Conservation (phyloP, 495 filamentous ascomycete species). For the Neurospora cerealis region DNA sequence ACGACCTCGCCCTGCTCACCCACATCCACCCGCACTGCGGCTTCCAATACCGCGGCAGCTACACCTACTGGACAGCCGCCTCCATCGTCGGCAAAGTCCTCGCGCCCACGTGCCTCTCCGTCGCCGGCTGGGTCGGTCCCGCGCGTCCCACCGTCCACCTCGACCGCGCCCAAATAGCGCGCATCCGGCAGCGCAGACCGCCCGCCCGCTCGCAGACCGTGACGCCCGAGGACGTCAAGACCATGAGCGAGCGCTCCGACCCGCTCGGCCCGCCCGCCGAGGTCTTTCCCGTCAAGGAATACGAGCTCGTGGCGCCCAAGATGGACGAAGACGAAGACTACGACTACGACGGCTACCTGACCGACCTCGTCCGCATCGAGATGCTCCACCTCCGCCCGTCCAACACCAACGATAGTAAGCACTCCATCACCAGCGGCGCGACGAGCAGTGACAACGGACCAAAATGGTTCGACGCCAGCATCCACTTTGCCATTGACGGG, state of each 20-base stretch:
- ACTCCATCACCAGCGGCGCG: neutral
- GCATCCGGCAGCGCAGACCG: slow-evolving; percentile 44
- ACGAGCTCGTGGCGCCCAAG: slow-evolving; percentile 43
- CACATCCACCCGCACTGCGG: slow-evolving; percentile 53
- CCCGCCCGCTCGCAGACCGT: slow-evolving; percentile 23
- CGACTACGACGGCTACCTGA: slow-evolving; percentile 25
- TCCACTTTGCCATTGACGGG: slow-evolving; percentile 58
- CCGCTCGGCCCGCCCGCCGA: slow-evolving; percentile 51
- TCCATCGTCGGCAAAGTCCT: slow-evolving; percentile 69
- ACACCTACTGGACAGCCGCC: slow-evolving; percentile 60
- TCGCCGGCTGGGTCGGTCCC: slow-evolving; percentile 62
- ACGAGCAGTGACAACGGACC: slow-evolving; percentile 17
- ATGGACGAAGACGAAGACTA: slow-evolving; percentile 32
- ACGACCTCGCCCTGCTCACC: slow-evolving; percentile 49
- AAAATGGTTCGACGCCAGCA: slow-evolving; percentile 48
- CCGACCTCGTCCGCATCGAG: slow-evolving; percentile 54
- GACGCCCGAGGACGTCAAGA: slow-evolving; percentile 42
- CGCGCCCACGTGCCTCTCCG: slow-evolving; percentile 59
- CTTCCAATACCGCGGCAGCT: slow-evolving; percentile 58
- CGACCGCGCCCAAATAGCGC: slow-evolving; percentile 49
- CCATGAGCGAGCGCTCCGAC: slow-evolving; percentile 51
- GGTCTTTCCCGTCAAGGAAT: slow-evolving; percentile 52
- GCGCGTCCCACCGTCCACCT: slow-evolving; percentile 53
- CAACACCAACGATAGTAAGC: slow-evolving; percentile 6
- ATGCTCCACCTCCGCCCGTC: slow-evolving; percentile 42